Percentiles rank a stretch among this genome's conserved stretches.
Conservation (phyloP, 176 grass and related monocot genomes). For the Cenchrus americanus region DNA sequence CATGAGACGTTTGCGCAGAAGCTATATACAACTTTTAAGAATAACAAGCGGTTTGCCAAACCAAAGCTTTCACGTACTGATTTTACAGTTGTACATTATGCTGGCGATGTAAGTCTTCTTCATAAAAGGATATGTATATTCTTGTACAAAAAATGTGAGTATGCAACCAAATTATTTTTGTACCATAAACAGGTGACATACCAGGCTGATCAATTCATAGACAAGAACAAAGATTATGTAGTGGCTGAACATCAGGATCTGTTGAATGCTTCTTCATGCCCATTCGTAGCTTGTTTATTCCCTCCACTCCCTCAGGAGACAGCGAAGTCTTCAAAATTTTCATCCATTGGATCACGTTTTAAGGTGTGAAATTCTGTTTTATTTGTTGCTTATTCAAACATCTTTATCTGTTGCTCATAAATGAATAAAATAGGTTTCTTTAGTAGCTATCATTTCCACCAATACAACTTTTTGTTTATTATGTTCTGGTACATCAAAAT, state of each 20-base stretch:
- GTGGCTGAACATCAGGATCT: slow-evolving; percentile 98
- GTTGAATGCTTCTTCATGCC: slow-evolving; percentile 79
- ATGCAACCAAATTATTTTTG: slow-evolving; percentile 42
- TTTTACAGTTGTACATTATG: slow-evolving; percentile 98
- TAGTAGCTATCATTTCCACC: slow-evolving; percentile 19
- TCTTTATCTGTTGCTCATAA: slow-evolving; percentile 12
- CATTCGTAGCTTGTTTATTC: slow-evolving; percentile 86
- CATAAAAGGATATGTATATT: slow-evolving; percentile 28
- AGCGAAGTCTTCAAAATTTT: slow-evolving; percentile 96
- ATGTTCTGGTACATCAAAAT: slow-evolving; percentile 31
- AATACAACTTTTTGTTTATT: neutral
- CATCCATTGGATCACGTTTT: slow-evolving; percentile 94
- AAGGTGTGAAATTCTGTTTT: slow-evolving; percentile 69
- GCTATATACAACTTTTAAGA: slow-evolving; percentile 90
- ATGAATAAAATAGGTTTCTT: neutral
- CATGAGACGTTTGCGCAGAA: slow-evolving; percentile 99
- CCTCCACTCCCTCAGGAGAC: slow-evolving; percentile 93
- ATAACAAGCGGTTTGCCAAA: slow-evolving; percentile 87
- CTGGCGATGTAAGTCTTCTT: slow-evolving; percentile 75
- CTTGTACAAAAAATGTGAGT: slow-evolving; percentile 22
- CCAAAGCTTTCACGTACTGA: slow-evolving; percentile 97
- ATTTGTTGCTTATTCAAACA: slow-evolving; percentile 35
- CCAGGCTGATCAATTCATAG: slow-evolving; percentile 86
- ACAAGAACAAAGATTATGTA: slow-evolving; percentile 99
- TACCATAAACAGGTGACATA: slow-evolving; percentile 75